Conservation (phyloP, 2,329 filamentous ascomycete species). For the Neonectria hederae region DNA sequence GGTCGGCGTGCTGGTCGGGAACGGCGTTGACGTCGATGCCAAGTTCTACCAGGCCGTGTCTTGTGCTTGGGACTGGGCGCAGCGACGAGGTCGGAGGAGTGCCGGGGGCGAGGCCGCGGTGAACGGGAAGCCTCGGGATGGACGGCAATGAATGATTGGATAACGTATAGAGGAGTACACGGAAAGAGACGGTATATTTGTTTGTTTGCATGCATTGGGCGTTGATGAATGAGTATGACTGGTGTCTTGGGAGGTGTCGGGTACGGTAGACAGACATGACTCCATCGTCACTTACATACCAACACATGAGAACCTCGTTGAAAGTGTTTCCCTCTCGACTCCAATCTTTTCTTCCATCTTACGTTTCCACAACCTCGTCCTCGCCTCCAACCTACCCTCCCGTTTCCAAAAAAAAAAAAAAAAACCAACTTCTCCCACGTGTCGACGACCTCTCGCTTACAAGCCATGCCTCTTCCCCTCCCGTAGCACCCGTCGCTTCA, state of each 20-base stretch:
- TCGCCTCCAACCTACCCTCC: too few species aligned
- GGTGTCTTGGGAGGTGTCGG: neutral
- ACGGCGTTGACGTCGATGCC: conserved; percentile 50
- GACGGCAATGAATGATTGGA: neutral
- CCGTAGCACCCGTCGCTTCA: neutral
- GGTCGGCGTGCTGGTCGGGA: conserved; percentile 38
- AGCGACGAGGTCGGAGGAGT: conserved; percentile 8
- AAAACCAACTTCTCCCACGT: too few species aligned
- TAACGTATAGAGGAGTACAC: neutral
- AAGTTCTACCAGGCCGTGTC: conserved; percentile 32
- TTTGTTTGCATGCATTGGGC: neutral
- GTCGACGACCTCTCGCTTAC: too few species aligned
- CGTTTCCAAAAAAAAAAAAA: too few species aligned
- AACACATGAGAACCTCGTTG: neutral
- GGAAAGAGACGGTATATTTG: neutral
- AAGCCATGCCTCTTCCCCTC: too few species aligned
- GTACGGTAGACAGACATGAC: neutral
- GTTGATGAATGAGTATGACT: neutral
- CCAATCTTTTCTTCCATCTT: neutral
- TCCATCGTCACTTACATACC: neutral
- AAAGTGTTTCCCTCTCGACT: neutral
- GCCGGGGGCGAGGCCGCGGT: neutral
- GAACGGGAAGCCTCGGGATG: conserved; percentile 25
- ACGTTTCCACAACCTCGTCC: neutral
- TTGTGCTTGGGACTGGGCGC: conserved; percentile 25